phyloP scores from a whole-genome alignment of 2,329 filamentous ascomycete species.

The Xylaria arbuscula region DNA sequence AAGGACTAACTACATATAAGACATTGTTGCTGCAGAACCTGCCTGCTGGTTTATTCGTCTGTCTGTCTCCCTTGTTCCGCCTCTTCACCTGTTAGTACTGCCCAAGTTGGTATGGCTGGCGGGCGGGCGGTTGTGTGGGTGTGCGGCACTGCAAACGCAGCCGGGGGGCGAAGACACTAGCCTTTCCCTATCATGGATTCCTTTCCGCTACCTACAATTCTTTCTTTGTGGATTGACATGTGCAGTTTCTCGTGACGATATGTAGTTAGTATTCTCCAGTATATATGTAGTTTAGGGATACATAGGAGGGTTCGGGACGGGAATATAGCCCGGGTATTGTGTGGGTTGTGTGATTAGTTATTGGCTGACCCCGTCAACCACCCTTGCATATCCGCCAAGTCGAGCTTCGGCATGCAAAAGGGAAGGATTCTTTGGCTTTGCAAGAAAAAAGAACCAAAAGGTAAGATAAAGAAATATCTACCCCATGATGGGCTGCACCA shows the following conservation, averaged over 20 bases:
- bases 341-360: neutral
- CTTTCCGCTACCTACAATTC: neutral
- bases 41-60: neutral
- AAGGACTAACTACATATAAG: neutral
- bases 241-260: constrained; percentile 12
- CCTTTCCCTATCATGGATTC: neutral
- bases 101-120: neutral
- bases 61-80: neutral
- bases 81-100: neutral
- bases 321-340: constrained; percentile 23
- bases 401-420: constrained; percentile 19
- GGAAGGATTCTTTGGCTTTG: constrained; percentile 15
- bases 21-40: constrained; percentile 1
- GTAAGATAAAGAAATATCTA: no score
- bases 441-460: neutral
- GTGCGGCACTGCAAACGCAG: constrained; percentile 21
- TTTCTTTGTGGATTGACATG: neutral
- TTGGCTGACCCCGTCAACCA: constrained; percentile 14
- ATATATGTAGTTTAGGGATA: neutral
- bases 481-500: neutral
- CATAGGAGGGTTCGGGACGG: constrained; percentile 5
- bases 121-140: neutral
- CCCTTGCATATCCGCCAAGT: constrained; percentile 29
- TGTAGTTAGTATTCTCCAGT: neutral
- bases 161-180: neutral